Conservation (phyloP, 495 filamentous ascomycete species). For the Penicillium nucicola region DNA sequence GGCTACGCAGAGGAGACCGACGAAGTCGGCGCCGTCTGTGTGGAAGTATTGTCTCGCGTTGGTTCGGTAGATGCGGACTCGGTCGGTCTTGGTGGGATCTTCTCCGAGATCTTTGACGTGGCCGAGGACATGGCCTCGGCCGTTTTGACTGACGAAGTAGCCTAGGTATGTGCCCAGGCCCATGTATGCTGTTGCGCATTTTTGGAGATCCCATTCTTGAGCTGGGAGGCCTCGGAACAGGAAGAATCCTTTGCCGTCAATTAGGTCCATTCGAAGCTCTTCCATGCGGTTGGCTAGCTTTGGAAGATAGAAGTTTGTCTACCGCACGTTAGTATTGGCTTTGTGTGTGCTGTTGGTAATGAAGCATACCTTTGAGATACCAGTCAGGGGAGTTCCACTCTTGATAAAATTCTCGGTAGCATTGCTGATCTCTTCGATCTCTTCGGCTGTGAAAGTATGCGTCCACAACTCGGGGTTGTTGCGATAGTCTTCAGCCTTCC, state of each 20-base stretch:
- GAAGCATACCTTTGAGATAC: conserved; percentile 61
- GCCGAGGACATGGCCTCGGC: conserved; percentile 80
- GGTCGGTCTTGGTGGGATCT: conserved; percentile 74
- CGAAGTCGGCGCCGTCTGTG: conserved; percentile 71
- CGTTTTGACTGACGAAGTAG: conserved; percentile 84
- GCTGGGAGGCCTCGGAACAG: conserved; percentile 85
- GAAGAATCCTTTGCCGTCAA: conserved; percentile 86
- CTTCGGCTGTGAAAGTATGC: conserved; percentile 62
- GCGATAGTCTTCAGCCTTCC: conserved; percentile 70
- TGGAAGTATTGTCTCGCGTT: conserved; percentile 82
- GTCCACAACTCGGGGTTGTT: conserved; percentile 73
- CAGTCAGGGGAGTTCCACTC: conserved; percentile 60
- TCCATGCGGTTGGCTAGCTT: conserved; percentile 53
- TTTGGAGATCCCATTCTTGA: conserved; percentile 69
- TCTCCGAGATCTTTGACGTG: conserved; percentile 91
- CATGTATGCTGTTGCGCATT: conserved; percentile 85
- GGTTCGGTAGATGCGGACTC: conserved; percentile 84
- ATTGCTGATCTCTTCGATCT: conserved; percentile 64
- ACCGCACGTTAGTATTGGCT: background rate
- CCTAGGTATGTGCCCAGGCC: conserved; percentile 83
- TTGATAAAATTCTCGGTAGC: conserved; percentile 68
- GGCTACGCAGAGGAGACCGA: conserved; percentile 76
- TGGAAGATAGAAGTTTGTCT: conserved; percentile 58
- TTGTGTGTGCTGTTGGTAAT: background rate
- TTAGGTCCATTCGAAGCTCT: conserved; percentile 61